phyloP scores from a whole-genome alignment of 2,329 filamentous ascomycete genomes.

The Trichothecium sympodiale region DNA sequence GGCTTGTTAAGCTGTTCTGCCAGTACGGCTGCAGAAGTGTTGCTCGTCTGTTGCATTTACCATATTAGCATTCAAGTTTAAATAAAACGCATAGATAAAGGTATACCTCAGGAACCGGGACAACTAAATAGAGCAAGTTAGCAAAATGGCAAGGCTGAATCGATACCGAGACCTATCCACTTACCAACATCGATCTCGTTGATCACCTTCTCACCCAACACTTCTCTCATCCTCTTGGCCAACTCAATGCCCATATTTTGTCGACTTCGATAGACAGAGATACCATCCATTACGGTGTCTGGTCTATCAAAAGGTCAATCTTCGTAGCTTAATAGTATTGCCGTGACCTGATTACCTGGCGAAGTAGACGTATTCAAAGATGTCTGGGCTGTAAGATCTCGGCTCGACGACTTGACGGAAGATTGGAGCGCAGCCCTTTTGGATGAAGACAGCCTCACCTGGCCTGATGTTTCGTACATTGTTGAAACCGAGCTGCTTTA shows the following conservation, averaged over 20 bases:
- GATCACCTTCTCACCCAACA: slow-evolving; percentile 57
- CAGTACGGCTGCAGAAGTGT: slow-evolving; percentile 67
- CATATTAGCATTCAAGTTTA: slow-evolving; percentile 1
- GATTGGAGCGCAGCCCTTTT: slow-evolving; percentile 62
- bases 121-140: slow-evolving; percentile 34
- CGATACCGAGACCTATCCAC: slow-evolving; percentile 3
- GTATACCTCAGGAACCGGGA: slow-evolving; percentile 51
- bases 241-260: slow-evolving; percentile 80
- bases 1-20: slow-evolving; percentile 67
- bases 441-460: slow-evolving; percentile 75
- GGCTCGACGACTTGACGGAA: slow-evolving; percentile 64
- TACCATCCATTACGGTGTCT: slow-evolving; percentile 75
- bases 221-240: slow-evolving; percentile 57
- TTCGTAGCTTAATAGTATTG: too few relatives aligned
- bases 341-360: too few relatives aligned
- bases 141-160: not conserved
- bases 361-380: slow-evolving; percentile 81
- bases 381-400: slow-evolving; percentile 65
- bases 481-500: slow-evolving; percentile 69
- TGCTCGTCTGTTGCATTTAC: slow-evolving; percentile 72
- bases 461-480: slow-evolving; percentile 69
- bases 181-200: slow-evolving; percentile 60
- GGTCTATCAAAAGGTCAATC: too few relatives aligned
- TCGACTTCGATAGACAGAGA: slow-evolving; percentile 73
- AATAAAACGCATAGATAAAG: too few relatives aligned